Evolutionary conservation across 257 asterid genomes (phyloP).

Genomic region (Solanum ahanhuiri): DNA sequence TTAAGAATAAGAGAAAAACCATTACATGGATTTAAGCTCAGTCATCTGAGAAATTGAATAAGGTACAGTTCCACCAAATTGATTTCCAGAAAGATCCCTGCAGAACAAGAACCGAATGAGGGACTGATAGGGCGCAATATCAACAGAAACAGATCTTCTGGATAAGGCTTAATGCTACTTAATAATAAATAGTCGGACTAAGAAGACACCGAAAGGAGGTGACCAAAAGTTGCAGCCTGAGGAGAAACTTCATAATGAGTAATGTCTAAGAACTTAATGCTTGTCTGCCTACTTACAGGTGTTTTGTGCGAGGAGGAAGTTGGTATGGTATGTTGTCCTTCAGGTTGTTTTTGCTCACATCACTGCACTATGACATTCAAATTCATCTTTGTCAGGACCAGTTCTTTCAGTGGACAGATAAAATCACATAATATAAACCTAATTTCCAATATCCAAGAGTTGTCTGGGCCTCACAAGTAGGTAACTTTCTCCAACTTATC

Average conservation of each 20-base stretch:
- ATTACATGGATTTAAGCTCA: constrained; percentile 24
- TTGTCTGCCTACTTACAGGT: constrained; percentile 27
- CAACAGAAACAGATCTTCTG: neutral
- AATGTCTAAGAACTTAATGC: neutral
- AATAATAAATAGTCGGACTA: neutral
- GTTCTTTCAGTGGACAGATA: neutral
- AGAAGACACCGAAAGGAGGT: neutral
- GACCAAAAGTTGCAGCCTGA: neutral
- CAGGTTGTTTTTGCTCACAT: constrained; percentile 54
- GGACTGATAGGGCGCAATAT: neutral
- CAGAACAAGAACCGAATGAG: constrained; percentile 1
- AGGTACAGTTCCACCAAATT: constrained; percentile 32
- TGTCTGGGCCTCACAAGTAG: constrained; percentile 36
- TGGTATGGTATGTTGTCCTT: constrained; percentile 46
- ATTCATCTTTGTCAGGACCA: constrained; percentile 15
- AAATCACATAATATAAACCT: constrained; percentile 4
- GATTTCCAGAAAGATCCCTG: constrained; percentile 37
- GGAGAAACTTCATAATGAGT: neutral
- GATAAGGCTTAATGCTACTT: neutral
- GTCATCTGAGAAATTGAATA: constrained; percentile 49
- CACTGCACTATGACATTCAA: constrained; percentile 49
- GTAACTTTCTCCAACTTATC: constrained; percentile 31
- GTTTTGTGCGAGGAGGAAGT: constrained; percentile 44
- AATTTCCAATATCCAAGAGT: constrained; percentile 4
- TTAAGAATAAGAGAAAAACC: neutral